Percentiles rank a stretch among this genome's conserved stretches.
phyloP scores from a whole-genome alignment of 2,329 filamentous ascomycete species.

The Mycosphaerella sp. region DNA sequence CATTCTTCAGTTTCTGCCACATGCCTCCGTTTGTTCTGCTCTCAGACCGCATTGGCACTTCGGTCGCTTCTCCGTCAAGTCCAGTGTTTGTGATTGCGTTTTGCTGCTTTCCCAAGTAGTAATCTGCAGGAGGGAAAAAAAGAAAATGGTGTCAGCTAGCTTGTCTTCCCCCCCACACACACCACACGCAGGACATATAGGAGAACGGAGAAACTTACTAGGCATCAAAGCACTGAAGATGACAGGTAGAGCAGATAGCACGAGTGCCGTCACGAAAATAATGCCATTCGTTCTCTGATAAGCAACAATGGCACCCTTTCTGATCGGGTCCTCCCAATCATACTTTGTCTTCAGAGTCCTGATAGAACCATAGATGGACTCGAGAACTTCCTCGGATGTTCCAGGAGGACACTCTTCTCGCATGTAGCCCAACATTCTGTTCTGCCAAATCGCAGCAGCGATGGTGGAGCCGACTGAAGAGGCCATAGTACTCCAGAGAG shows the following conservation, averaged over 20 bases:
- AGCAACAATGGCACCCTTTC: constrained; percentile 4
- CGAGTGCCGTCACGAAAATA: constrained; percentile 1
- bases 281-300: constrained; percentile 8
- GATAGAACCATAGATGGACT: constrained; percentile 4
- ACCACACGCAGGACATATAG: not conserved
- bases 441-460: constrained; percentile 16
- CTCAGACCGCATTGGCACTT: not conserved
- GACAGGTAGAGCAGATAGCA: not conserved
- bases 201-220: not conserved
- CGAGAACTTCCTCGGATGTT: not conserved
- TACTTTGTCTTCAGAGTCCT: constrained; percentile 2
- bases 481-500: constrained; percentile 39
- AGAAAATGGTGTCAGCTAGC: not conserved
- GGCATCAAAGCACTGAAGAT: constrained; percentile 9
- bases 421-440: constrained; percentile 8
- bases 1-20: not conserved
- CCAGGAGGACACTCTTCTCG: constrained; percentile 3
- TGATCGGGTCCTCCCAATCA: not conserved
- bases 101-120: constrained; percentile 12
- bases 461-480: constrained; percentile 39
- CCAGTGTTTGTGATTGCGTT: constrained; percentile 5
- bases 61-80: not conserved
- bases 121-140: constrained; percentile 3
- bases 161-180: not conserved
- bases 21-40: not conserved